A percentile compares a stretch with the other conserved stretches of the same genome.
These are phyloP conservation scores for Xylaria sp. DNA, from an alignment of 2,329 filamentous ascomycete species.

Conservation along the genomic window DNA sequence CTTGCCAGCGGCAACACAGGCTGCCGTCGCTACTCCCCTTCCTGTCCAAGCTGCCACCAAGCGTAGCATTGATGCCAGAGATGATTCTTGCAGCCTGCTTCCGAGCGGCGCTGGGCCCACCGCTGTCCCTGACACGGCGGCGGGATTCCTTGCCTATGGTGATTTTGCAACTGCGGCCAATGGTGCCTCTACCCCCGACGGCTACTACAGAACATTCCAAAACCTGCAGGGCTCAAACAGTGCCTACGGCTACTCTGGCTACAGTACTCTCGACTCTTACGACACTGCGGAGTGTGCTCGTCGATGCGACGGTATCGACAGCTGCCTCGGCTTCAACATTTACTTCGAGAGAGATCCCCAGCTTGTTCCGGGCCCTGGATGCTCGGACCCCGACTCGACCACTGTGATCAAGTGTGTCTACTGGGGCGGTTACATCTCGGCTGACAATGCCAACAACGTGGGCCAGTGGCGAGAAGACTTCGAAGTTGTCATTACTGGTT, in stretches of 20 bases:
- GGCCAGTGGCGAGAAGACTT: constrained; percentile 43
- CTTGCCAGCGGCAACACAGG: constrained; percentile 45
- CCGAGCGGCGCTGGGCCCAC: constrained; percentile 48
- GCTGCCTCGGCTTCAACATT: constrained; percentile 47
- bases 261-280: constrained; percentile 42
- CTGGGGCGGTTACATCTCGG: constrained; percentile 45
- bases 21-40: constrained; percentile 41
- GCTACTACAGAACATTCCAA: constrained; percentile 50
- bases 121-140: constrained; percentile 49
- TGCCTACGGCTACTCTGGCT: constrained; percentile 50
- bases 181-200: constrained; percentile 46
- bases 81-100: constrained; percentile 40
- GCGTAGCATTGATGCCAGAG: constrained; percentile 30
- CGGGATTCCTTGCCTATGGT: constrained; percentile 45
- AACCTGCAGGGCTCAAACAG: constrained; percentile 47
- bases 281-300: constrained; percentile 42
- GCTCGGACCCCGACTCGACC: constrained; percentile 41
- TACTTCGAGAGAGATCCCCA: constrained; percentile 48
- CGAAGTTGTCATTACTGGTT: constrained; percentile 55
- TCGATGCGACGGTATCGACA: constrained; percentile 42
- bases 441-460: constrained; percentile 42
- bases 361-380: constrained; percentile 38
- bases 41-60: constrained; percentile 36
- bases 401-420: constrained; percentile 48
- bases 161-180: constrained; percentile 41